phyloP scores from a whole-genome alignment of 2,329 filamentous ascomycete species.

The Plenodomus biglobosus region DNA sequence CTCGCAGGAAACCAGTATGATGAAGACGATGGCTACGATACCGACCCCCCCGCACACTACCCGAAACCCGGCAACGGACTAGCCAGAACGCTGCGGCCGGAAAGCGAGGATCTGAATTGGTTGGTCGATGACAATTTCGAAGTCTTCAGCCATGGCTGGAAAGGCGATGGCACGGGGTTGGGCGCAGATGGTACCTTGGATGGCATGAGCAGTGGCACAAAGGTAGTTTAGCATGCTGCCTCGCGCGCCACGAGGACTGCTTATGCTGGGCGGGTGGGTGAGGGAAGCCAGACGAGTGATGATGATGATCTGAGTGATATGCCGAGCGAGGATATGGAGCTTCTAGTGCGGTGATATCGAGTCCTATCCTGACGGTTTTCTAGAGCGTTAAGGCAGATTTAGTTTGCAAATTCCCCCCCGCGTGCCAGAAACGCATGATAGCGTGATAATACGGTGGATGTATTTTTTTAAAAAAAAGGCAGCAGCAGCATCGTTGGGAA shows the following conservation, averaged over 20 bases:
- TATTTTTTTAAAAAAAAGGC: too few relatives aligned
- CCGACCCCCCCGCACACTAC: conserved; percentile 59
- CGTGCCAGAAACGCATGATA: too few relatives aligned
- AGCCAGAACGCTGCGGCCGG: conserved; percentile 54
- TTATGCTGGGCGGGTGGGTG: neutral
- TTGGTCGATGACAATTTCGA: conserved; percentile 62
- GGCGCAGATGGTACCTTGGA: conserved; percentile 32
- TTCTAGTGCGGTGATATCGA: neutral
- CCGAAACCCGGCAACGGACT: conserved; percentile 65
- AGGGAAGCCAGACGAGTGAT: neutral
- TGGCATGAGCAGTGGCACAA: conserved; percentile 14
- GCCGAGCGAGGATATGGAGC: conserved; percentile 3
- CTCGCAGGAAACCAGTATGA: conserved; percentile 31
- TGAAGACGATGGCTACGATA: conserved; percentile 57
- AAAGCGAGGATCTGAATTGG: conserved; percentile 63
- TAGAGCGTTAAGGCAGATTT: too few relatives aligned
- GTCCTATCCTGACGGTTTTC: too few relatives aligned
- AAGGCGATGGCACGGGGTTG: conserved; percentile 37
- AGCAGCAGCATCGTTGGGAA: too few relatives aligned
- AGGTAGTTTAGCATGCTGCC: conserved; percentile 15
- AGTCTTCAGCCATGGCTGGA: conserved; percentile 58
- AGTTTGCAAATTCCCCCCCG: too few relatives aligned
- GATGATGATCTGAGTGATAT: conserved; percentile 7
- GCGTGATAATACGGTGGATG: too few relatives aligned
- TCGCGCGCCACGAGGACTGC: neutral